phyloP scores from a whole-genome alignment of 2,329 filamentous ascomycete genomes.

The Apiospora malaysiana region DNA sequence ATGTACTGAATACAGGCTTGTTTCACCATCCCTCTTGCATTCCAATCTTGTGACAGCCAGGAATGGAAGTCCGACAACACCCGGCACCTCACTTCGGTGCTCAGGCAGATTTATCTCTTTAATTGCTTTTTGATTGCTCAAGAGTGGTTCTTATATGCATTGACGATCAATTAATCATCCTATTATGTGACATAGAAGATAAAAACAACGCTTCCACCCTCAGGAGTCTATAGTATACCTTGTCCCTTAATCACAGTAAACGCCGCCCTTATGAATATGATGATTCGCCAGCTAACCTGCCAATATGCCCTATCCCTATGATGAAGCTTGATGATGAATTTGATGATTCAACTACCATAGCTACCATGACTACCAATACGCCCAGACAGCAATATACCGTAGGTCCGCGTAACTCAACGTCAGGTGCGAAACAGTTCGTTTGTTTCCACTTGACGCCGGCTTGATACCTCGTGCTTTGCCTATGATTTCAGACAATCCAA shows the following conservation, averaged over 20 bases:
- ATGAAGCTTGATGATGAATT: background rate
- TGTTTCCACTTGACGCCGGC: background rate
- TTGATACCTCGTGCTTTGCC: background rate
- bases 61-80: background rate
- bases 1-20: background rate
- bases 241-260: background rate
- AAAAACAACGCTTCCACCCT: background rate
- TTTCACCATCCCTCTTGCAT: background rate
- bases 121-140: background rate
- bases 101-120: background rate
- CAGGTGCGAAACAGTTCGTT: background rate
- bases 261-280: slow-evolving; percentile 6
- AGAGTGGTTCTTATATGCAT: background rate
- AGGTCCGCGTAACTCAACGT: background rate
- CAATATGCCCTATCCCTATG: background rate
- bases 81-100: background rate
- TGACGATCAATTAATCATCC: background rate
- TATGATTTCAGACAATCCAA: background rate
- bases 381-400: background rate
- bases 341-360: background rate
- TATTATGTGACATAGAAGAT: background rate
- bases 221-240: background rate
- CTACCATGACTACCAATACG: background rate
- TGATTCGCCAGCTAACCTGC: background rate
- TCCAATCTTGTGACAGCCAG: too few species aligned